Conservation (phyloP, 2,329 filamentous ascomycete species). For the Coleophoma cylindrospora region DNA sequence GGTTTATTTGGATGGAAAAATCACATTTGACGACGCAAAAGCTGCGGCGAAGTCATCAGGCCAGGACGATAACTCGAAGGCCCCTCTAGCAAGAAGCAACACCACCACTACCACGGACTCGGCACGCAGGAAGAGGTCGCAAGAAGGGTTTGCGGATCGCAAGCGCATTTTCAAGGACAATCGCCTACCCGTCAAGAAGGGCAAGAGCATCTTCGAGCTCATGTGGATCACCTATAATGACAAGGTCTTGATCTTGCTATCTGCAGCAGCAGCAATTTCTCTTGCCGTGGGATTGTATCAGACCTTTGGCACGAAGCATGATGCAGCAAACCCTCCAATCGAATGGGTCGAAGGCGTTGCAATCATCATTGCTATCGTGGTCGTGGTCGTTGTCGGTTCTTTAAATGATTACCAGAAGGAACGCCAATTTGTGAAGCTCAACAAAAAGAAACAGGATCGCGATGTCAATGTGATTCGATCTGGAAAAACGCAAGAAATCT, state of each 20-base stretch:
- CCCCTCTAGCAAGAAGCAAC: conserved; percentile 12
- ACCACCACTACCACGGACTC: conserved; percentile 6
- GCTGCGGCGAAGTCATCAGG: conserved; percentile 19
- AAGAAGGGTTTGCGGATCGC: conserved; percentile 50
- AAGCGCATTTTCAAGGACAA: conserved; percentile 68
- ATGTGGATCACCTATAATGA: conserved; percentile 82
- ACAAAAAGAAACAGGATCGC: conserved; percentile 74
- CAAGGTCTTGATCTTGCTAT: conserved; percentile 70
- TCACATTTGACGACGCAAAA: conserved; percentile 62
- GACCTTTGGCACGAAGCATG: conserved; percentile 51
- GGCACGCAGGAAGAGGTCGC: conserved; percentile 16
- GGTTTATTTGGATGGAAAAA: conserved; percentile 51
- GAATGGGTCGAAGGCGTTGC: conserved; percentile 82
- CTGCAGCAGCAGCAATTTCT: conserved; percentile 67
- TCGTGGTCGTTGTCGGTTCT: conserved; percentile 74
- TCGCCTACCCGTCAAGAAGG: conserved; percentile 60
- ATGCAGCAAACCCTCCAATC: conserved; percentile 43
- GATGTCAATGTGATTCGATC: conserved; percentile 73
- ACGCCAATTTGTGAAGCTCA: conserved; percentile 73
- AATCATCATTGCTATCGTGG: conserved; percentile 70
- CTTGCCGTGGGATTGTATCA: conserved; percentile 72
- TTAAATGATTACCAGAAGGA: conserved; percentile 81
- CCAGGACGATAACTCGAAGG: conserved; percentile 20
- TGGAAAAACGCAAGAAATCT: conserved; percentile 64
- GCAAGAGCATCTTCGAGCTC: conserved; percentile 64